Evolutionary conservation across 176 grass and related monocot genomes (phyloP), one percentile per base, ranked within the genome.

Genomic region (Carex scoparia): DNA sequence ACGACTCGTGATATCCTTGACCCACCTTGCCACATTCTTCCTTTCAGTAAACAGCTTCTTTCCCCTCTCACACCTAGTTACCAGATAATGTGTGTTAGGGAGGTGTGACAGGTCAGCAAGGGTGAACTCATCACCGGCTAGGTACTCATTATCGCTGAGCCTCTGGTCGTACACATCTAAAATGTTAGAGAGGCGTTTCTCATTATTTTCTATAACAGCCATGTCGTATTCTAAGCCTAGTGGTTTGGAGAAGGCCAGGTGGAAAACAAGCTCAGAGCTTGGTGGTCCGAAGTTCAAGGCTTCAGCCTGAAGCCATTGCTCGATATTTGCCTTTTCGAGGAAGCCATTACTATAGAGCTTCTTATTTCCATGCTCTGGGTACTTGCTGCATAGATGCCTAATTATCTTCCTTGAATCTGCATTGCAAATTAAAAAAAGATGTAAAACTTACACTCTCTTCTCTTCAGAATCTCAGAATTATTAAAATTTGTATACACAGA

Each of bases 221-320:
- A 91, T 80, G 82, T 94, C 89, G 10, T 88, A 69, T 1, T 10
- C 1, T 15, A 90, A 84, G 42, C 86, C 74, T 10, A 98, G 61
- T 82, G 81, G 79, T 1, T 89, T 87, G 37, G 92, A 89, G 44
- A 98, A 94, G 10, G 91, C 91, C 30, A 98, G 79, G 4, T 98
- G 91, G 85, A 98, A 98, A 23, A 93, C 95, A 1, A 98, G 84
- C 15, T 89, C 79, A 0, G 90, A 90, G 91, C 92, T 98, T 1
- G 90, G 91, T 0, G 82, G 87, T 14, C 89, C 89, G 18, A 98
- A 98, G 89, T 80, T 94, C 62, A 67, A 71, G 0, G 91, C 13
- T 56, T 98, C 95, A 0, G 92, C 82, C 10, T 94, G 91, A 0
- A 98, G 89, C 95, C 95, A 98, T 44, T 94, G 95, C 18, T 94